Conservation (phyloP, 2,329 filamentous ascomycete species). For the Hymenoscyphus linearis region DNA sequence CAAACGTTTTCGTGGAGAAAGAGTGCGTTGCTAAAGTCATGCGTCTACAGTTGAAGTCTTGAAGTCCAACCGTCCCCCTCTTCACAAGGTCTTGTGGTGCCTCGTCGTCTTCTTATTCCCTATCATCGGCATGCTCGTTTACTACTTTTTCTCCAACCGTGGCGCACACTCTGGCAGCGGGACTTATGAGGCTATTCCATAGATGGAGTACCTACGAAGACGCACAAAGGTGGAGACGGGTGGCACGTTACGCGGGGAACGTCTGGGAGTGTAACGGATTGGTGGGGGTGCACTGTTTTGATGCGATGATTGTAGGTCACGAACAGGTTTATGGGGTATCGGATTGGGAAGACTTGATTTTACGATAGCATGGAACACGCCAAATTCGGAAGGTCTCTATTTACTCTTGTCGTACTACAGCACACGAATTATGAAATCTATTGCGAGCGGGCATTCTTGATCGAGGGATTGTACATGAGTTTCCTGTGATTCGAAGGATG, state of each 20-base stretch:
- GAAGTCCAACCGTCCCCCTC: slow-evolving; percentile 54
- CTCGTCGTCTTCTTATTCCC: slow-evolving; percentile 61
- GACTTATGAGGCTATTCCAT: slow-evolving; percentile 45
- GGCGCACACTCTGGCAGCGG: slow-evolving; percentile 46
- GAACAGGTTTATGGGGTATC: no score
- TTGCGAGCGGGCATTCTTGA: background rate
- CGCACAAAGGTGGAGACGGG: background rate
- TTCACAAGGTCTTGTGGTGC: slow-evolving; percentile 57
- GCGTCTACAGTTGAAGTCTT: slow-evolving; percentile 53
- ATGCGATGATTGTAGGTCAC: background rate
- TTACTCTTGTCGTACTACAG: background rate
- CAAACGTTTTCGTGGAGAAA: background rate
- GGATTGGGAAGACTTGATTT: background rate
- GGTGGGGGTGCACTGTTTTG: background rate
- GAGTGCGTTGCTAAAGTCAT: background rate
- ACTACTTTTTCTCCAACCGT: slow-evolving; percentile 61
- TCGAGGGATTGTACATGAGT: background rate
- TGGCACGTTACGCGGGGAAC: background rate
- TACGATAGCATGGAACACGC: background rate
- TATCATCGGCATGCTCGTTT: slow-evolving; percentile 54
- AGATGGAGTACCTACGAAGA: background rate
- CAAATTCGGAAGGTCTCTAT: background rate
- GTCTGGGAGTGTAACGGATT: background rate
- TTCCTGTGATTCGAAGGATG: background rate
- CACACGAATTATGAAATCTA: background rate